Conservation (phyloP, 371 early-diverging fungal species). For the Blakeslea trispora region DNA sequence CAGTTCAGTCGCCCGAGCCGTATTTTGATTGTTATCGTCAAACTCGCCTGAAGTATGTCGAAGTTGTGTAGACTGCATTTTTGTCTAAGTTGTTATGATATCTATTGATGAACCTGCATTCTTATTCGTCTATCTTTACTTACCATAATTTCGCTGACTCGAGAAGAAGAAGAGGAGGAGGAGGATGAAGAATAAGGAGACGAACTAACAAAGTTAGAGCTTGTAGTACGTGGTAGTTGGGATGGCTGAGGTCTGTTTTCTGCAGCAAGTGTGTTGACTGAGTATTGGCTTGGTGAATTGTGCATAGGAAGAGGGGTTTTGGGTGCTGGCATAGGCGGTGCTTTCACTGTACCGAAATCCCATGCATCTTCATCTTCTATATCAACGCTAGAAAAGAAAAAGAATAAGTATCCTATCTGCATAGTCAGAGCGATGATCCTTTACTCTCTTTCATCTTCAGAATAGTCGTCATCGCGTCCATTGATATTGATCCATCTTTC, state of each 20-base stretch:
- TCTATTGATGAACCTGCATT: too few relatives aligned
- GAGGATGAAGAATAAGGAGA: not conserved
- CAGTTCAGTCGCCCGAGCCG: slow-evolving; percentile 39
- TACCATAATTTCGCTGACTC: slow-evolving; percentile 29
- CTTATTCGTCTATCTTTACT: too few relatives aligned
- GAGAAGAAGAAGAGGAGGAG: slow-evolving; percentile 5
- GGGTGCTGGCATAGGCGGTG: slow-evolving; percentile 29
- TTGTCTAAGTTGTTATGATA: too few relatives aligned
- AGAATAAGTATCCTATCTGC: not conserved
- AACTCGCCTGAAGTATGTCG: slow-evolving; percentile 25
- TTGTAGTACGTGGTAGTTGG: slow-evolving; percentile 11
- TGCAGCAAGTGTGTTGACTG: slow-evolving; percentile 19
- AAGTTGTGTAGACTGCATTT: slow-evolving; percentile 23
- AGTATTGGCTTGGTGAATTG: slow-evolving; percentile 31
- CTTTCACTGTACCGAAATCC: slow-evolving; percentile 63
- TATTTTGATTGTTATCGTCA: slow-evolving; percentile 36
- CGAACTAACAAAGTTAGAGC: slow-evolving; percentile 17
- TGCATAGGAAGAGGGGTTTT: slow-evolving; percentile 29
- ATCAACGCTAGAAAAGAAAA: slow-evolving; percentile 22
- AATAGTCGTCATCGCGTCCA: slow-evolving; percentile 58
- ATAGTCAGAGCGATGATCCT: not conserved
- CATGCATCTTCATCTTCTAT: slow-evolving; percentile 45
- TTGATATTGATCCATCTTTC: slow-evolving; percentile 72
- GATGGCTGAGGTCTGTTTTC: slow-evolving; percentile 10
- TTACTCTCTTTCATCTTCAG: slow-evolving; percentile 58